These are phyloP conservation scores for Talaromyces funiculosus DNA, from an alignment of 2,329 filamentous ascomycete genomes.

Conservation along the genomic window DNA sequence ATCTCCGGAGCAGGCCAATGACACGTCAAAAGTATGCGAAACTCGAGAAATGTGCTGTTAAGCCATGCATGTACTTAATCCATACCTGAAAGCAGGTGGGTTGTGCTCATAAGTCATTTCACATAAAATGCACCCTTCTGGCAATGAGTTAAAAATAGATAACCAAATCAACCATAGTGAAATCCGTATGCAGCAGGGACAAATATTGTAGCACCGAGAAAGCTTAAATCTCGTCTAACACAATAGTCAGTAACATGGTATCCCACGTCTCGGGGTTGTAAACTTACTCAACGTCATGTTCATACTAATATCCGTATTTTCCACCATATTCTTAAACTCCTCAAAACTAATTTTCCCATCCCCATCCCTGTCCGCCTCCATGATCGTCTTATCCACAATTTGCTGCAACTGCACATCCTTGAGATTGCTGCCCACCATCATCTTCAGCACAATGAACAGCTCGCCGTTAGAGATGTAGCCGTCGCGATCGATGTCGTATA, in stretches of 20 bases:
- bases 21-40: neutral
- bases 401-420: conserved; percentile 98
- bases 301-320: conserved; percentile 73
- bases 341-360: conserved; percentile 99
- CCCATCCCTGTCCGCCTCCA: conserved; percentile 94
- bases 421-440: conserved; percentile 99
- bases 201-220: neutral
- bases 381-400: conserved; percentile 99
- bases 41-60: neutral
- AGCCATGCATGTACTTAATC: neutral
- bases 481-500: conserved; percentile 98
- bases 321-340: conserved; percentile 98
- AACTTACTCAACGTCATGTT: conserved; percentile 61
- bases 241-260: neutral
- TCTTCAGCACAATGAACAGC: conserved; percentile 98
- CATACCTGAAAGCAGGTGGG: neutral
- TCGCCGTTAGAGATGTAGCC: conserved; percentile 98
- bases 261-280: neutral
- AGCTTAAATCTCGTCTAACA: conserved; percentile 1
- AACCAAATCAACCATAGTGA: neutral
- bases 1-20: neutral
- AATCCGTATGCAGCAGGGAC: neutral
- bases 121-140: neutral
- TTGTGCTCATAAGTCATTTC: conserved; percentile 10
- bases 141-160: neutral